phyloP scores from a whole-genome alignment of 345 rosid genomes.

The Hibiscus mutabilis region DNA sequence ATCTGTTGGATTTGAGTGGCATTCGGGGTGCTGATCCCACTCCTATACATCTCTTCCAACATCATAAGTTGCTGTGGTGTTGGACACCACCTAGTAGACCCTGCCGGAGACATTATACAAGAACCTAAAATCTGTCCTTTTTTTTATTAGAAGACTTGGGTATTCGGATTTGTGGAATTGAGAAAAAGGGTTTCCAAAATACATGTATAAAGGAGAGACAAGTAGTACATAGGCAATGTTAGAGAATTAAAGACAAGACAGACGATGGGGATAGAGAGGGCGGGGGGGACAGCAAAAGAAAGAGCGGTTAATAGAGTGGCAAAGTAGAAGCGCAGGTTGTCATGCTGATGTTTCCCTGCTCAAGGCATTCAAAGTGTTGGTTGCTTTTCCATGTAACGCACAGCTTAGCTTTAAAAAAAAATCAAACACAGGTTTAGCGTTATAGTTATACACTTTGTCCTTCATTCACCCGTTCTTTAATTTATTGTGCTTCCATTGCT shows the following conservation, averaged over 20 bases:
- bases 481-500: too few species aligned
- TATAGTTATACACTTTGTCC: too few species aligned
- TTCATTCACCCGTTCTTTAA: too few species aligned
- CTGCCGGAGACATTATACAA: slow-evolving; percentile 47
- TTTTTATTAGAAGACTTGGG: background rate
- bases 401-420: too few species aligned
- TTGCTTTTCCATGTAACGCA: background rate
- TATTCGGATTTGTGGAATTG: background rate
- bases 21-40: slow-evolving; percentile 73
- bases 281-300: slow-evolving; percentile 15
- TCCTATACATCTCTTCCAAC: slow-evolving; percentile 74
- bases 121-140: background rate
- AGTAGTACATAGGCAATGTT: background rate
- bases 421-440: too few species aligned
- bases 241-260: slow-evolving; percentile 4
- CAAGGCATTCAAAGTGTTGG: slow-evolving; percentile 35
- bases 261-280: slow-evolving; percentile 19
- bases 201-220: background rate
- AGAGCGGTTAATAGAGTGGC: slow-evolving; percentile 17
- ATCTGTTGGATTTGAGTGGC: slow-evolving; percentile 82
- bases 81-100: slow-evolving; percentile 90
- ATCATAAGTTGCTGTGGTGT: slow-evolving; percentile 94
- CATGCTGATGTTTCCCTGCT: slow-evolving; percentile 40
- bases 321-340: slow-evolving; percentile 25
- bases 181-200: background rate